Conservation (phyloP, 2,329 filamentous ascomycete genomes). For the Scorias spongiosa region DNA sequence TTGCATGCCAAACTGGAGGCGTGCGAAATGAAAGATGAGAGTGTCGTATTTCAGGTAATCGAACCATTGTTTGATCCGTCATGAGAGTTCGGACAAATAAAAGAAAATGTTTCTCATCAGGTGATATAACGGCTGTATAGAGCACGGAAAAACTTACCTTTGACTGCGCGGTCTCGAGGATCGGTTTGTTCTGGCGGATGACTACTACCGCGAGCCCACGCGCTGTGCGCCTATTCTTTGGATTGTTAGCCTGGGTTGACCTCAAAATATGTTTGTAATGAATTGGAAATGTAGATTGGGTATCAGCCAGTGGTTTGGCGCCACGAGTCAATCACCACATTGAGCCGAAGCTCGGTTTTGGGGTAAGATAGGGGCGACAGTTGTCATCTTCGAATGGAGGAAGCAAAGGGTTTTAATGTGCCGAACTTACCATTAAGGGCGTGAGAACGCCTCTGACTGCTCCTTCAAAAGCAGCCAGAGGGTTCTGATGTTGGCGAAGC, state of each 20-base stretch:
- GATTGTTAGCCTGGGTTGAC: no score
- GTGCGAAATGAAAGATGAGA: not conserved
- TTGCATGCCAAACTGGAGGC: not conserved
- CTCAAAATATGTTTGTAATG: no score
- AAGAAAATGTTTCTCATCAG: constrained; percentile 27
- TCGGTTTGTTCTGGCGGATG: no score
- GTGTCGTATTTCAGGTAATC: constrained; percentile 28
- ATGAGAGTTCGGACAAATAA: constrained; percentile 22
- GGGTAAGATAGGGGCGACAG: constrained; percentile 50
- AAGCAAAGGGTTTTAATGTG: constrained; percentile 4
- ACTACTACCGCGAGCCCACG: no score
- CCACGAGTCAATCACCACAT: constrained; percentile 46
- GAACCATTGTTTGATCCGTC: constrained; percentile 31
- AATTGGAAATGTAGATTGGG: not conserved
- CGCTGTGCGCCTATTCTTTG: no score
- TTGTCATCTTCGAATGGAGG: constrained; percentile 34
- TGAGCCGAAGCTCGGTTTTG: constrained; percentile 14
- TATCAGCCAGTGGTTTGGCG: constrained; percentile 45
- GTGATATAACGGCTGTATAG: not conserved
- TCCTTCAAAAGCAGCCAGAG: not conserved
- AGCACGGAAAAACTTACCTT: not conserved
- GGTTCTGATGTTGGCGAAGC: not conserved
- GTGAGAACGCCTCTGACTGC: not conserved
- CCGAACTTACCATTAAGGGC: not conserved
- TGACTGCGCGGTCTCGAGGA: no score